Percentiles rank a stretch among this genome's conserved stretches.
These are phyloP conservation scores for Septoria linicola DNA, from an alignment of 2,329 filamentous ascomycete genomes.

Conservation along the genomic window DNA sequence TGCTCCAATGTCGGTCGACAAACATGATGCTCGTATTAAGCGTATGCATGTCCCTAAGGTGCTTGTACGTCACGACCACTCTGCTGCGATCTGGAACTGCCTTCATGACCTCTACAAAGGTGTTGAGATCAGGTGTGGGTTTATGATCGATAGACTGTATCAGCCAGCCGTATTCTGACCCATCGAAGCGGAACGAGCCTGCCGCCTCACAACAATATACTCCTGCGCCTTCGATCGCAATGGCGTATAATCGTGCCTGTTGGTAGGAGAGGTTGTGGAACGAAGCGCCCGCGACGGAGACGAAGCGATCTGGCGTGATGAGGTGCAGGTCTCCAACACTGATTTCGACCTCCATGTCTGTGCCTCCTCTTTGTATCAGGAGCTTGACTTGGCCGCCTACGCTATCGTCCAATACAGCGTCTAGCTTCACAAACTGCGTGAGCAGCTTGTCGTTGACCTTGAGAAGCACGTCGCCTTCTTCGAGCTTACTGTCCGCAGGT, in stretches of 20 bases:
- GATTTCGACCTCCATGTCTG: slow-evolving; percentile 82
- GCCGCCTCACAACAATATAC: slow-evolving; percentile 94
- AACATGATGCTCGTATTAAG: slow-evolving; percentile 89
- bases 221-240: slow-evolving; percentile 72
- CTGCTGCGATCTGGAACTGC: slow-evolving; percentile 76
- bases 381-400: slow-evolving; percentile 77
- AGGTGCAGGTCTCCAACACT: slow-evolving; percentile 84
- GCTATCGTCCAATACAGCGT: slow-evolving; percentile 85
- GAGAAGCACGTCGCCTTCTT: slow-evolving; percentile 90
- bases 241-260: slow-evolving; percentile 91
- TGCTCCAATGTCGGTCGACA: slow-evolving; percentile 92
- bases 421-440: slow-evolving; percentile 87
- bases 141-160: slow-evolving; percentile 90
- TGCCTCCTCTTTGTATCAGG: slow-evolving; percentile 81
- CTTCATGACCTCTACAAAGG: slow-evolving; percentile 90
- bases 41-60: slow-evolving; percentile 90
- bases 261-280: slow-evolving; percentile 98
- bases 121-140: slow-evolving; percentile 79
- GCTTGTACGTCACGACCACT: slow-evolving; percentile 92
- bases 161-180: slow-evolving; percentile 86
- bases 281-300: slow-evolving; percentile 87
- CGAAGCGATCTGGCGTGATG: slow-evolving; percentile 94
- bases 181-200: slow-evolving; percentile 93
- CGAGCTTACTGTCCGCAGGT: slow-evolving; percentile 79
- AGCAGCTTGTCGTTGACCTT: slow-evolving; percentile 92